Evolutionary conservation across 2,329 filamentous ascomycete genomes (phyloP).

Genomic region (Curvularia lunata): DNA sequence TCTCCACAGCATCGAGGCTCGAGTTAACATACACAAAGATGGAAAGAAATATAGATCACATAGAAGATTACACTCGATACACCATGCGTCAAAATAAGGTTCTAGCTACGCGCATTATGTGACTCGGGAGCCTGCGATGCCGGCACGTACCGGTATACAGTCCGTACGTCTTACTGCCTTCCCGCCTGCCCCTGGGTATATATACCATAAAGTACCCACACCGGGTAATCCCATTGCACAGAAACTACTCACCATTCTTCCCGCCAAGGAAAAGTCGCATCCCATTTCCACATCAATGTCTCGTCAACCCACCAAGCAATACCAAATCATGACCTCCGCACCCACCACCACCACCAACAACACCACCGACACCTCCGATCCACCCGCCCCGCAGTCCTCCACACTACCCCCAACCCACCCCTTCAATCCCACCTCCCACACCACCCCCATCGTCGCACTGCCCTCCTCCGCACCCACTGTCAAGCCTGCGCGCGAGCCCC

Average conservation of each 20-base stretch:
- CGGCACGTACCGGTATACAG: slow-evolving; percentile 1
- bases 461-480: slow-evolving; percentile 15
- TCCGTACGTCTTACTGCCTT: not conserved
- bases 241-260: not conserved
- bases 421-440: slow-evolving; percentile 10
- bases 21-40: not conserved
- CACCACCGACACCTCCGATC: slow-evolving; percentile 5
- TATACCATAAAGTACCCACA: no score
- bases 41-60: not conserved
- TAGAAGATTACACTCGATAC: not conserved
- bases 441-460: not conserved
- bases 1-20: not conserved
- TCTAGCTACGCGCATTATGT: not conserved
- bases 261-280: not conserved
- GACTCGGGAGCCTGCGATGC: not conserved
- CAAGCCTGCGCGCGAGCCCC: slow-evolving; percentile 48
- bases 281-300: slow-evolving; percentile 16
- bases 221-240: not conserved
- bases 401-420: slow-evolving; percentile 29
- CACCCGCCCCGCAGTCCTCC: slow-evolving; percentile 39
- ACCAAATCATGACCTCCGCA: slow-evolving; percentile 45
- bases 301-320: slow-evolving; percentile 39
- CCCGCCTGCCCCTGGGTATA: not conserved
- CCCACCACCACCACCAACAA: slow-evolving; percentile 19
- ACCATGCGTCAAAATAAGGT: not conserved